Evolutionary conservation across 257 asterid genomes (phyloP).

Genomic region (Mitragyna speciosa): DNA sequence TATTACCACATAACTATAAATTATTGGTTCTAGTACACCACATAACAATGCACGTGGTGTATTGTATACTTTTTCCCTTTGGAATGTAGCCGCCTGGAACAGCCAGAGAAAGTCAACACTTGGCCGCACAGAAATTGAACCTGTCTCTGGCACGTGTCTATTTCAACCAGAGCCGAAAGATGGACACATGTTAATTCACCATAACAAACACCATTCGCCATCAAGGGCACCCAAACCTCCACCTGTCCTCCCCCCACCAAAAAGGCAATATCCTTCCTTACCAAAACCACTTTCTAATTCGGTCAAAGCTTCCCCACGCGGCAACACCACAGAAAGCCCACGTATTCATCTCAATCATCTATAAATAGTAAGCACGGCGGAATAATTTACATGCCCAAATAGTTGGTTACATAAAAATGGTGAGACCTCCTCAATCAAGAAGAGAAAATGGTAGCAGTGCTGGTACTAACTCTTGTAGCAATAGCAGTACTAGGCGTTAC

Average conservation of each 20-base stretch:
- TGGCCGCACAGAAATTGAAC: too few species aligned
- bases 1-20: too few species aligned
- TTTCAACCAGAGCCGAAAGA: too few species aligned
- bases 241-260: background rate
- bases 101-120: too few species aligned
- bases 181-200: too few species aligned
- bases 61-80: too few species aligned
- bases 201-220: too few species aligned
- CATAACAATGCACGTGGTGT: too few species aligned
- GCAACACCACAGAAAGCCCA: background rate
- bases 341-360: background rate
- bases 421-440: constrained; percentile 42
- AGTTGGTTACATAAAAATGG: constrained; percentile 31
- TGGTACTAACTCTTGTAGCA: constrained; percentile 2
- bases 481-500: constrained; percentile 28
- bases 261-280: background rate
- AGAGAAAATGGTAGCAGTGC: constrained; percentile 18
- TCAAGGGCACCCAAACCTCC: background rate
- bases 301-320: background rate
- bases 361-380: background rate
- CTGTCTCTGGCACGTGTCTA: too few species aligned
- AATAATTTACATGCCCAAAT: too few species aligned
- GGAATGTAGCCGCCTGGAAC: too few species aligned
- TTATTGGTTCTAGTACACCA: too few species aligned
- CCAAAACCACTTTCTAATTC: background rate